Base-by-base conservation (phyloP, 768 basidiomycete species). In the Trametes elegans region DNA sequence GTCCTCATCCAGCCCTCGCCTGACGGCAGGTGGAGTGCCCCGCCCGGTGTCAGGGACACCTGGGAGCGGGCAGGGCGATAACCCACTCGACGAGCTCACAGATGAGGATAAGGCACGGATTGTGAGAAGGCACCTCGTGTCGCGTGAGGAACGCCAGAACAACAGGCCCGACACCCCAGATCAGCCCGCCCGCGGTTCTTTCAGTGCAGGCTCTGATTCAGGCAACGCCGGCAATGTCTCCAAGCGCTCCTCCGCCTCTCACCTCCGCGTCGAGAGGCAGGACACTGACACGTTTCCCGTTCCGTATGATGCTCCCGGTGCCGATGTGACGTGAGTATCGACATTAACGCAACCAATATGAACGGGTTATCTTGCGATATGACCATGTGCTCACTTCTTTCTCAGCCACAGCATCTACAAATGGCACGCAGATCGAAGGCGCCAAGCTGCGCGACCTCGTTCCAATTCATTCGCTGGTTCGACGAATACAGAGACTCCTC, bases 391-490 rank as follows among this genome's bases (percentile, higher is more conserved):
- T 26, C 40, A 57, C 43, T 53, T 24, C 28, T 4, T 36, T n/a
- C 28, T 28, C 59, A 90, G 88, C 16, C 93, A 96, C 65, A 87
- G 87, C 59, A 88, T 98, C 35, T 98, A 97, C 77, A 98, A 97
- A 72, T 98, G 93, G 89, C 88, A 94, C 58, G 77, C 83, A 14
- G 87, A 89, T 62, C 83, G 85, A 51, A 79, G 78, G 23, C 80
- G 85, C 53, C 78, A 81, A 55, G 76, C 74, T 16, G 75, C 70
- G 11, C 82, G 90, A 36, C 75, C 79, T 16, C 86, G 90, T 34
- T 75, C 87, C n/a, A 78, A 81, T 32, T 92, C 90, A 0, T 90
- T 81, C 61, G 77, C 84, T 10, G 85, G 81, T 3, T 75, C 79
- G 2, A 76, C 76, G 34, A 72, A 76, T 10, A 65, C 70, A 0